phyloP scores from a whole-genome alignment of 306 rosid genomes.

The Rosa persica region DNA sequence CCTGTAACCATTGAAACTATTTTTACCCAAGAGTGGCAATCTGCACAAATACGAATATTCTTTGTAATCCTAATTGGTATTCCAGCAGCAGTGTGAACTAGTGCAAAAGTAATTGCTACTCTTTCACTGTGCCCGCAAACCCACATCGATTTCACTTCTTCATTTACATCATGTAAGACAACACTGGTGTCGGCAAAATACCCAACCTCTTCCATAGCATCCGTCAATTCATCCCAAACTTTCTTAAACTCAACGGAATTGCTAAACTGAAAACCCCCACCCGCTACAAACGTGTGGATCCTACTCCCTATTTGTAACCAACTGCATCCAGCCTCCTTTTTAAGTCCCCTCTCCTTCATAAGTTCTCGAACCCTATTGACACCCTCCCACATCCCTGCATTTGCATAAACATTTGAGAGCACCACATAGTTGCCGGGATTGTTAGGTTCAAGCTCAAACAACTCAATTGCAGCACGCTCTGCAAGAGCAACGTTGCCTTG shows the following conservation, averaged over 20 bases:
- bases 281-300: conserved; percentile 52
- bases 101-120: conserved; percentile 43
- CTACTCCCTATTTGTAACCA: conserved; percentile 46
- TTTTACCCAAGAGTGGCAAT: conserved; percentile 66
- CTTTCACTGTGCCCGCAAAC: conserved; percentile 62
- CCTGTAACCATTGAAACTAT: conserved; percentile 41
- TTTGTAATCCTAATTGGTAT: conserved; percentile 59
- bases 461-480: conserved; percentile 35
- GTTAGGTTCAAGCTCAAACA: conserved; percentile 49
- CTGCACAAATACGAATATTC: conserved; percentile 56
- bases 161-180: conserved; percentile 48
- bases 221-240: conserved; percentile 41
- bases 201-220: conserved; percentile 40
- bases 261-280: conserved; percentile 50
- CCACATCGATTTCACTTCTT: conserved; percentile 40
- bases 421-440: conserved; percentile 61
- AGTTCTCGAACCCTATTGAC: conserved; percentile 50
- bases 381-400: conserved; percentile 51
- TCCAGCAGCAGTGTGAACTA: conserved; percentile 39
- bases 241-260: conserved; percentile 41
- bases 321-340: conserved; percentile 57
- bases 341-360: conserved; percentile 48
- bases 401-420: conserved; percentile 60
- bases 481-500: conserved; percentile 45
- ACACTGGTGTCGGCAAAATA: conserved; percentile 42